Conservation (phyloP, 2,329 filamentous ascomycete genomes). For the Aspergillaceae sp. region DNA sequence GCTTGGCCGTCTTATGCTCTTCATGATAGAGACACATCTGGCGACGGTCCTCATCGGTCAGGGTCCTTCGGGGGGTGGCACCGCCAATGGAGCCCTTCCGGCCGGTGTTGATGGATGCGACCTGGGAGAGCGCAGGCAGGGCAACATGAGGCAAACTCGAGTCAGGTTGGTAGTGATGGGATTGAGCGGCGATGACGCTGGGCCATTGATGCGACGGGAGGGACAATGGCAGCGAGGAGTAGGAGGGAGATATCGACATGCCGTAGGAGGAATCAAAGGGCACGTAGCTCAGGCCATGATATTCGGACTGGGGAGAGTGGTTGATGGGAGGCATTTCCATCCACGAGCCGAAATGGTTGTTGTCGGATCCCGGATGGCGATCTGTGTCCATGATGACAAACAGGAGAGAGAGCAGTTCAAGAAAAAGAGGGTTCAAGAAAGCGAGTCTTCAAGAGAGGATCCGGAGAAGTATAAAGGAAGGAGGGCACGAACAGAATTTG, state of each 20-base stretch:
- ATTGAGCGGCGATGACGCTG: constrained; percentile 68
- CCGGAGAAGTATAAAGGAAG: neutral
- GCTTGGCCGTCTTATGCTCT: constrained; percentile 81
- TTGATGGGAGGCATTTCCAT: constrained; percentile 38
- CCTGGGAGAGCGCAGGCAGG: constrained; percentile 45
- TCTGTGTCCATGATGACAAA: constrained; percentile 37
- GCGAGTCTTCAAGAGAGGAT: neutral
- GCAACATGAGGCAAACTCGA: constrained; percentile 49
- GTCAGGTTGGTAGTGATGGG: constrained; percentile 47
- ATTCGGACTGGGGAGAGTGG: constrained; percentile 55
- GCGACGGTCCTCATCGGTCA: constrained; percentile 83
- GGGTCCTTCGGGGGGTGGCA: constrained; percentile 68
- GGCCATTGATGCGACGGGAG: constrained; percentile 66
- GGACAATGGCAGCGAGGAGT: constrained; percentile 57
- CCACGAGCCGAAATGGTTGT: constrained; percentile 37
- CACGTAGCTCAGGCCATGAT: constrained; percentile 56
- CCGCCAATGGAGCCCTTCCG: constrained; percentile 35
- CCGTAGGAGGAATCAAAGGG: constrained; percentile 49
- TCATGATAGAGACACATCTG: constrained; percentile 92
- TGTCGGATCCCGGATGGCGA: constrained; percentile 28
- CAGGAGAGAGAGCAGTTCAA: neutral
- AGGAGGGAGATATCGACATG: constrained; percentile 50
- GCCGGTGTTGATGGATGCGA: constrained; percentile 32
- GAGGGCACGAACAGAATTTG: neutral
- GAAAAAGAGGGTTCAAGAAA: neutral